These are phyloP conservation scores for Mollisiaceae sp. DNA, from an alignment of 2,329 filamentous ascomycete species.

Conservation along the genomic window DNA sequence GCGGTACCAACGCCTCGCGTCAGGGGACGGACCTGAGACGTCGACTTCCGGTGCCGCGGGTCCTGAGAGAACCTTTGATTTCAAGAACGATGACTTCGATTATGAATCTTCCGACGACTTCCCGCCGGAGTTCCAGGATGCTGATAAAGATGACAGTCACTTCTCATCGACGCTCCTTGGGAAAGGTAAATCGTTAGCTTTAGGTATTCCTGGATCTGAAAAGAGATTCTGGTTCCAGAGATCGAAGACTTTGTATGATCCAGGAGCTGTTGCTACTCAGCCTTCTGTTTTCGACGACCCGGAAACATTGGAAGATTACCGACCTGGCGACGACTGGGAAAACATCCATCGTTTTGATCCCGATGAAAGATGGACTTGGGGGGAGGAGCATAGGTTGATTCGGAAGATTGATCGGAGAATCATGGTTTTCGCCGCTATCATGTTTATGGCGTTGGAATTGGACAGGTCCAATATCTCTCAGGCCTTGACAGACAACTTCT, in stretches of 20 bases:
- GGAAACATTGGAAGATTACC: slow-evolving; percentile 28
- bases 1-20: slow-evolving; percentile 22
- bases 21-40: neutral
- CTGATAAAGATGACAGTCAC: slow-evolving; percentile 21
- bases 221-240: slow-evolving; percentile 37
- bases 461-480: slow-evolving; percentile 64
- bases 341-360: slow-evolving; percentile 48
- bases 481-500: slow-evolving; percentile 65
- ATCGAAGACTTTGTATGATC: slow-evolving; percentile 30
- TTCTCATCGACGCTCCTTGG: slow-evolving; percentile 12
- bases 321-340: slow-evolving; percentile 43
- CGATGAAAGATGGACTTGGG: slow-evolving; percentile 45
- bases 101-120: slow-evolving; percentile 1
- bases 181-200: slow-evolving; percentile 13
- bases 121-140: slow-evolving; percentile 8
- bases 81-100: slow-evolving; percentile 10
- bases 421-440: slow-evolving; percentile 49
- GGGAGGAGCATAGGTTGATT: slow-evolving; percentile 42
- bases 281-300: slow-evolving; percentile 38
- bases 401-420: slow-evolving; percentile 43
- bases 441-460: slow-evolving; percentile 66
- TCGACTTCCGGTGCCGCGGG: neutral
- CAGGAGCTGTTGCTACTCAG: slow-evolving; percentile 35
- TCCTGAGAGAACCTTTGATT: neutral
- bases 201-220: slow-evolving; percentile 28